Conservation (phyloP, 2,329 filamentous ascomycete species). For the Arthroderma sp. region DNA sequence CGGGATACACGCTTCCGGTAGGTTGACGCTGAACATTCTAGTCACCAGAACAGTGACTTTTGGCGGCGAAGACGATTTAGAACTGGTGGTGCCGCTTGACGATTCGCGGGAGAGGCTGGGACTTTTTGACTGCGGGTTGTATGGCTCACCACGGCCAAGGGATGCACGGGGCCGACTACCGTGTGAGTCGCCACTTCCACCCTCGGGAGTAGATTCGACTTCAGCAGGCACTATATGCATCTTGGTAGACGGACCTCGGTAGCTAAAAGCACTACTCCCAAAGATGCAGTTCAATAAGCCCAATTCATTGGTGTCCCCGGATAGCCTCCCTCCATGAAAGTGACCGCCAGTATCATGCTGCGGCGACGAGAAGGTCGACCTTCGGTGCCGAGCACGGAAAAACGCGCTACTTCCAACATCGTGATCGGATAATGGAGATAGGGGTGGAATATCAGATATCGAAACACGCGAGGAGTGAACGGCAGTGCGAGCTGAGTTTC, state of each 20-base stretch:
- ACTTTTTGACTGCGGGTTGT: slow-evolving; percentile 17
- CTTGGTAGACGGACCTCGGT: slow-evolving; percentile 47
- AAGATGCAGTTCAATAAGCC: slow-evolving; percentile 47
- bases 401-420: slow-evolving; percentile 25
- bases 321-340: slow-evolving; percentile 16
- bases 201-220: slow-evolving; percentile 18
- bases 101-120: slow-evolving; percentile 16
- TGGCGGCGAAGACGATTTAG: slow-evolving; percentile 16
- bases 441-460: slow-evolving; percentile 15
- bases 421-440: slow-evolving; percentile 8
- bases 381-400: slow-evolving; percentile 30
- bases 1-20: slow-evolving; percentile 32
- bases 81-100: slow-evolving; percentile 12
- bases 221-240: slow-evolving; percentile 42
- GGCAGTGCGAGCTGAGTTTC: slow-evolving; percentile 18
- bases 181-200: slow-evolving; percentile 10
- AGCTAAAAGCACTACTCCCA: slow-evolving; percentile 44
- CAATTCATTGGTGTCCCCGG: slow-evolving; percentile 39
- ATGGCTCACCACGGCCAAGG: slow-evolving; percentile 17
- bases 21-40: slow-evolving; percentile 44
- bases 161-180: slow-evolving; percentile 15
- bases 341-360: slow-evolving; percentile 22
- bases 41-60: slow-evolving; percentile 44
- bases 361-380: slow-evolving; percentile 30
- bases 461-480: slow-evolving; percentile 21